These are phyloP conservation scores for Leccinum subrobustum DNA, from an alignment of 1,284 basidiomycete species.

Conservation along the genomic window DNA sequence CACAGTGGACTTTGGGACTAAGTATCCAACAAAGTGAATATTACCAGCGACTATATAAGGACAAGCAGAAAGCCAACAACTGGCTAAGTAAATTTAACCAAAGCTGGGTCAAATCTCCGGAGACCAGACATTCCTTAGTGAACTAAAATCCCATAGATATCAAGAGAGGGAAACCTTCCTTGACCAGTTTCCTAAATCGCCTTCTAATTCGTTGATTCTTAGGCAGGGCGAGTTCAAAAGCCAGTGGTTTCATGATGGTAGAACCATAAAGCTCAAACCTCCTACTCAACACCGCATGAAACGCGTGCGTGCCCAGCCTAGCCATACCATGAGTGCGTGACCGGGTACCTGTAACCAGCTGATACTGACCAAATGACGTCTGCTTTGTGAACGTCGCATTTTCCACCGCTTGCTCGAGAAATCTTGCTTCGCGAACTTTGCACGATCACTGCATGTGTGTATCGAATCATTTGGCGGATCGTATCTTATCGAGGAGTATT, in stretches of 20 bases:
- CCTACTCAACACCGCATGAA: slow-evolving; percentile 59
- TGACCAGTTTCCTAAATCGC: slow-evolving; percentile 47
- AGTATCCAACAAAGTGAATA: too few species aligned
- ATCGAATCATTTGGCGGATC: slow-evolving; percentile 57
- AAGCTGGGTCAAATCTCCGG: background rate
- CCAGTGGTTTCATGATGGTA: slow-evolving; percentile 47
- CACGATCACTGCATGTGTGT: slow-evolving; percentile 52
- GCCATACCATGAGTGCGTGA: slow-evolving; percentile 5
- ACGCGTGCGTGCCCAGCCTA: slow-evolving; percentile 83
- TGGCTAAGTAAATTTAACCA: too few species aligned
- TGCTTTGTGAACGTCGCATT: slow-evolving; percentile 46
- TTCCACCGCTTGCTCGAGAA: slow-evolving; percentile 39
- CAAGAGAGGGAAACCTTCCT: slow-evolving; percentile 42
- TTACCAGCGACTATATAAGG: too few species aligned
- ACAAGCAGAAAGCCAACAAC: too few species aligned
- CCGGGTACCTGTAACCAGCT: background rate
- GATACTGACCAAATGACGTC: slow-evolving; percentile 62
- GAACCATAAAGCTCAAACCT: slow-evolving; percentile 52
- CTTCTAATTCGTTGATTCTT: slow-evolving; percentile 42
- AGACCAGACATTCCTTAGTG: background rate
- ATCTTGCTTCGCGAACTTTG: slow-evolving; percentile 47
- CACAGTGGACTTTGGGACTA: too few species aligned
- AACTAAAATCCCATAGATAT: slow-evolving; percentile 25
- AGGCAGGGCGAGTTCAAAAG: slow-evolving; percentile 47
- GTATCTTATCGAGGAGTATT: slow-evolving; percentile 41